Base-by-base conservation (phyloP, 352 stramenopile genomes). In the Phytophthora pluvialis region DNA sequence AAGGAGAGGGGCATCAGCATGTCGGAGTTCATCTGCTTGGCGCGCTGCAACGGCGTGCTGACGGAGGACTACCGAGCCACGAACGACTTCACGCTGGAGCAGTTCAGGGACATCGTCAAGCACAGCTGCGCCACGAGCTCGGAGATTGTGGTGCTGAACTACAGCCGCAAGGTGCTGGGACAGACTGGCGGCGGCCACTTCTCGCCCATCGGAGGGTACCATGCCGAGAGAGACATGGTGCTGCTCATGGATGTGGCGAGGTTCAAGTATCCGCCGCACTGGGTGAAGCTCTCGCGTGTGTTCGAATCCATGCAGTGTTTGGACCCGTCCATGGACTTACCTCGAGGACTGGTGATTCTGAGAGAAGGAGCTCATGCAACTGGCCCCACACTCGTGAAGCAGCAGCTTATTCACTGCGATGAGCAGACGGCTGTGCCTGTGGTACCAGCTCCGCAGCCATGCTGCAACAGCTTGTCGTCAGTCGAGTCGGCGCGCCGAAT, bases 171-270 rank as follows among this genome's bases (percentile, higher is more conserved):
- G 70, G 82, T 85, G 49, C 76, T 99, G 3, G 75, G 80, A 13
- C 97, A 99, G 75, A 99, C 96, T 0, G 97, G 97, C 15, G 87
- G 88, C 55, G 97, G 97, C 15, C 97, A 99, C 73, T 99, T 99
- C 70, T 98, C 90, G 33, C 97, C 97, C 10, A 93, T 99, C 55
- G 97, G 89, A 43, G 97, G 94, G 3, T 99, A 99, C 74, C 82
- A 98, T 69, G 75, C 73, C 39, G 81, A 75, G 65, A 82, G 81
- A 12, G 95, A 99, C 51, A 90, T 94, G 80, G 93, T 99, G 44
- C 76, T 99, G 18, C 85, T 99, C 35, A 78, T 99, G 54, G 97
- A 99, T 64, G 97, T 98, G 8, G 95, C 96, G 35, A 77, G 94
- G 25, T 98, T 98, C 82, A 98, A 98, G 76, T 99, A 99, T 73